Evolutionary conservation across 192 early-diverging fungal species (phyloP).

Genomic region (Coemansia aciculifera): DNA sequence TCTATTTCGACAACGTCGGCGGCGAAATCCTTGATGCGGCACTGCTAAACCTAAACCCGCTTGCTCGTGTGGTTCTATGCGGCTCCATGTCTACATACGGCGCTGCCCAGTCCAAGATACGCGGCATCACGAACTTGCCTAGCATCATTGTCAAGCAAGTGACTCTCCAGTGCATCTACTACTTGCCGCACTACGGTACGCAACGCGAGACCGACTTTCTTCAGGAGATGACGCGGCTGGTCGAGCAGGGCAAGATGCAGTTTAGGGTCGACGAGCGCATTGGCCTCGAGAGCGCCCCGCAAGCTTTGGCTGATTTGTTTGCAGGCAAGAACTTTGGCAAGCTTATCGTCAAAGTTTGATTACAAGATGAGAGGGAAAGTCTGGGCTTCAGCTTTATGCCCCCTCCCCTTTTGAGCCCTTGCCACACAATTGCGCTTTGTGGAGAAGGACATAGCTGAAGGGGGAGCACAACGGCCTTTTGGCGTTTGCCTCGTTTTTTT

Average conservation of each 20-base stretch:
- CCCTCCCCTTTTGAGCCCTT: background rate
- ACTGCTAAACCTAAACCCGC: slow-evolving; percentile 62
- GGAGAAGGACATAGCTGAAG: too few species aligned
- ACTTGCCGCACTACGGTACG: slow-evolving; percentile 53
- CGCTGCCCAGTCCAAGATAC: slow-evolving; percentile 50
- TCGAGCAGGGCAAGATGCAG: slow-evolving; percentile 61
- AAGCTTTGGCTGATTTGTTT: slow-evolving; percentile 62
- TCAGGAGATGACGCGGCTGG: slow-evolving; percentile 56
- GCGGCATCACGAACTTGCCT: slow-evolving; percentile 62
- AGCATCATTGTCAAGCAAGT: slow-evolving; percentile 60
- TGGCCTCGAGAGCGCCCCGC: slow-evolving; percentile 68
- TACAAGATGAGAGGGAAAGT: background rate
- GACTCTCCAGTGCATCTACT: slow-evolving; percentile 68
- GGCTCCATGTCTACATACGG: slow-evolving; percentile 74
- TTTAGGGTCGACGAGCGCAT: slow-evolving; percentile 61
- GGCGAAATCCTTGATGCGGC: slow-evolving; percentile 78
- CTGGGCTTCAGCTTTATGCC: background rate
- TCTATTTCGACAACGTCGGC: slow-evolving; percentile 86
- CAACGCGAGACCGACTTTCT: slow-evolving; percentile 57
- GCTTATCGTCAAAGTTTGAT: slow-evolving; percentile 56
- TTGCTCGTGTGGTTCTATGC: slow-evolving; percentile 70
- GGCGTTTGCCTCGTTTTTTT: background rate
- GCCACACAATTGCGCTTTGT: too few species aligned
- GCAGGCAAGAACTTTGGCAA: slow-evolving; percentile 73
- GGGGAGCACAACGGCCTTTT: background rate